Evolutionary conservation across 164 flowering plant genomes (phyloP).

Genomic region (Nymphaea thermarum): DNA sequence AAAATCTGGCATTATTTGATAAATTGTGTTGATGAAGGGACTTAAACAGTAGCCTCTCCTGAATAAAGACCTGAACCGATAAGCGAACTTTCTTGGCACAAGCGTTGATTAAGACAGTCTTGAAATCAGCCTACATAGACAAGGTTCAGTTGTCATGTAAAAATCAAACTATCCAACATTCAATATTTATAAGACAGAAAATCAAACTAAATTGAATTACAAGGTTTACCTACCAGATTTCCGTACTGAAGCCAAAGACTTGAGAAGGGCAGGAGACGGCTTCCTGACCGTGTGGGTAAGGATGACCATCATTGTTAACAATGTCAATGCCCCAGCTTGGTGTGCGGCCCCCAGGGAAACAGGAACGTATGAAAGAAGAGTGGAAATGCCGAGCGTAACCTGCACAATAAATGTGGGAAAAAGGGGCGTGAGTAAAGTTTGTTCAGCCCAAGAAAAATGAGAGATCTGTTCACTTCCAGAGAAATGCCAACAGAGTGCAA

Average conservation of each 20-base stretch:
- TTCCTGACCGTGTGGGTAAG: slow-evolving; percentile 65
- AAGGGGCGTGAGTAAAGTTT: neutral
- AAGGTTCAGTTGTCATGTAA: too few species aligned
- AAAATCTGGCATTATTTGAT: too few species aligned
- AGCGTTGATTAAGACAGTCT: too few species aligned
- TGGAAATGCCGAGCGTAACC: slow-evolving; percentile 86
- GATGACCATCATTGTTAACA: slow-evolving; percentile 58
- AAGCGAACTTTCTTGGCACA: too few species aligned
- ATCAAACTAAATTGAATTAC: neutral
- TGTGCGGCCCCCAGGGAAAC: slow-evolving; percentile 81
- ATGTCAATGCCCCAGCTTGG: slow-evolving; percentile 91
- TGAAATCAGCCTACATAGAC: too few species aligned
- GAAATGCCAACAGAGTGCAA: too few species aligned
- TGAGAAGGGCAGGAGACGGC: slow-evolving; percentile 36
- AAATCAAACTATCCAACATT: too few species aligned
- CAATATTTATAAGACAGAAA: neutral
- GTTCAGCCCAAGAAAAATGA: too few species aligned
- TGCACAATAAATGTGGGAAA: slow-evolving; percentile 14
- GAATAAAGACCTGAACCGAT: too few species aligned
- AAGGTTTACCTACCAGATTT: neutral
- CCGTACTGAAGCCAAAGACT: slow-evolving; percentile 3
- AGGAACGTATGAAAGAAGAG: slow-evolving; percentile 85
- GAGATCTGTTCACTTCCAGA: too few species aligned
- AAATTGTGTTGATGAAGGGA: too few species aligned
- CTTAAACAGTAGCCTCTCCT: too few species aligned